Percentiles rank a stretch among this genome's conserved stretches.
Conservation (phyloP, 768 basidiomycete species). For the Sporobolomyces pararoseus region DNA sequence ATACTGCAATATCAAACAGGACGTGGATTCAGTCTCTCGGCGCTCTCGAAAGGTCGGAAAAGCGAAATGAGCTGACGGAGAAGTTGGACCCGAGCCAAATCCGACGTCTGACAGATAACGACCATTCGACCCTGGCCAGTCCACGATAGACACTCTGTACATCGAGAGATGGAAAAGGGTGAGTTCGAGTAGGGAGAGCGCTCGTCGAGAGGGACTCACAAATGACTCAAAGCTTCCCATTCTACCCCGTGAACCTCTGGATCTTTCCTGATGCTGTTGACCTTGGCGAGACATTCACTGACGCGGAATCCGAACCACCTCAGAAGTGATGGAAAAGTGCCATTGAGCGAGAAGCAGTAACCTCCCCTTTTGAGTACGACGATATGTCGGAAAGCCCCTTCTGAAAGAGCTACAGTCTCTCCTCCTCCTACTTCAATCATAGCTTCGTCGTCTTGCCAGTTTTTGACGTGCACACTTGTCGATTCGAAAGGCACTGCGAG, state of each 20-base stretch:
- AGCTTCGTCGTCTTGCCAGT: conserved; percentile 24
- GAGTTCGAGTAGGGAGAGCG: not conserved
- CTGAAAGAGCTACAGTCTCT: not conserved
- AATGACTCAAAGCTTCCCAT: conserved; percentile 29
- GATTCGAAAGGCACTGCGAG: conserved; percentile 35
- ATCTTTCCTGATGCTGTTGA: conserved; percentile 16
- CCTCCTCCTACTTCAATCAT: conserved; percentile 17
- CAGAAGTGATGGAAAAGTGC: conserved; percentile 4
- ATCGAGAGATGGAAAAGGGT: not conserved
- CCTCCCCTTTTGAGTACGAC: conserved; percentile 24
- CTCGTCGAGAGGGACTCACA: not conserved
- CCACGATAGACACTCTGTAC: conserved; percentile 26
- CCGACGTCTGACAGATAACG: conserved; percentile 30
- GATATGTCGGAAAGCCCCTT: conserved; percentile 9
- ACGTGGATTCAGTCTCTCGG: not conserved
- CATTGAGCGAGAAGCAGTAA: conserved; percentile 32
- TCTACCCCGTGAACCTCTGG: conserved; percentile 6
- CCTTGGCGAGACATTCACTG: conserved; percentile 21
- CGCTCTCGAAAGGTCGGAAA: not conserved
- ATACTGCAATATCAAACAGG: not conserved
- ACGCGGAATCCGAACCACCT: conserved; percentile 22
- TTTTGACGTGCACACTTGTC: conserved; percentile 12
- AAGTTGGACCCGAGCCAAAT: conserved; percentile 6
- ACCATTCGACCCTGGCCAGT: conserved; percentile 16
- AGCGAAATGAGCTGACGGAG: not conserved